Conservation (phyloP, 108 stramenopile genomes). For the Pseudonitzschia delicatissima region DNA sequence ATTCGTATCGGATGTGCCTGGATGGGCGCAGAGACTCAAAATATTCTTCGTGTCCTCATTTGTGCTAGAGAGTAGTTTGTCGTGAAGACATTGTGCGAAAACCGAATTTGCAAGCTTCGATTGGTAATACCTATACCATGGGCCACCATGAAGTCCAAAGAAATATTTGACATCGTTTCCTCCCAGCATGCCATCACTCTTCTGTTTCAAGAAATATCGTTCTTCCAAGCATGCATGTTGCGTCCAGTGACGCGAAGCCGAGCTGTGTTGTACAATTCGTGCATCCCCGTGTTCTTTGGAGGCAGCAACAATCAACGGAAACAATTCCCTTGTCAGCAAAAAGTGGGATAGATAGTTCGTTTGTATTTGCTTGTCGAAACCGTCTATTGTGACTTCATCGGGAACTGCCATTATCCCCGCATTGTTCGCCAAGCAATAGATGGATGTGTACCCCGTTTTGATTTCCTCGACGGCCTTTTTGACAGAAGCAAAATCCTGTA, state of each 20-base stretch:
- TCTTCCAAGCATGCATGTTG: constrained; percentile 23
- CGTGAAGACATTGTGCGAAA: constrained; percentile 38
- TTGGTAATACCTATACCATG: constrained; percentile 43
- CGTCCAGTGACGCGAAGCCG: constrained; percentile 11
- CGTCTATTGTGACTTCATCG: constrained; percentile 43
- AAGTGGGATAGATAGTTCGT: constrained; percentile 58
- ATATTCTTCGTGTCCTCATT: constrained; percentile 14
- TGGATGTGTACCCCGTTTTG: constrained; percentile 15
- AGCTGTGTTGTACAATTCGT: constrained; percentile 46
- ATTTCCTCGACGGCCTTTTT: constrained; percentile 24
- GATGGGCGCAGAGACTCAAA: not conserved
- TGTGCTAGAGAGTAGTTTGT: too few relatives aligned
- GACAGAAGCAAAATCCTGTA: constrained; percentile 33
- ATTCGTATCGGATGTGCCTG: constrained; percentile 3
- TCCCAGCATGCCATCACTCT: constrained; percentile 41
- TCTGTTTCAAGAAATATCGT: constrained; percentile 36
- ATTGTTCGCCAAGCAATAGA: constrained; percentile 37
- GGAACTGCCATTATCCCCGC: constrained; percentile 56
- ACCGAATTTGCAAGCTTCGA: constrained; percentile 58
- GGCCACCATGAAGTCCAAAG: constrained; percentile 1
- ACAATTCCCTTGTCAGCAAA: constrained; percentile 44
- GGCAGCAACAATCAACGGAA: constrained; percentile 29
- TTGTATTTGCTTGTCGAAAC: constrained; percentile 55
- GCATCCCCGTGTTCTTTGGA: constrained; percentile 37
- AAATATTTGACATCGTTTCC: constrained; percentile 16